phyloP scores from a whole-genome alignment of 2,329 filamentous ascomycete genomes.

The Aspergillus bombycis region DNA sequence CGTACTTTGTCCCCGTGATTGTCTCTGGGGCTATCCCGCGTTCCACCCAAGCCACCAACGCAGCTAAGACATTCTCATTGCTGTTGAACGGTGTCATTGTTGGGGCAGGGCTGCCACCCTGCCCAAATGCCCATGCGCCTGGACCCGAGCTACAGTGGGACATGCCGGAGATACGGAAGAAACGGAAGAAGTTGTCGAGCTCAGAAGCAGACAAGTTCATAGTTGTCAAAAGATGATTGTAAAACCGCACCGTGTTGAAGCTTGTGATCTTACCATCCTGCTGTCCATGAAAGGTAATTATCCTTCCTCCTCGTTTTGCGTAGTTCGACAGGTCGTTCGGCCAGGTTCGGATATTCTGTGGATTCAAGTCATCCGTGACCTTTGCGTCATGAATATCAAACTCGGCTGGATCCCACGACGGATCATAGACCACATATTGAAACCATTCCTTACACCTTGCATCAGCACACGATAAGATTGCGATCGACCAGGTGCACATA shows the following conservation, averaged over 20 bases:
- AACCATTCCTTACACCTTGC: slow-evolving; percentile 19
- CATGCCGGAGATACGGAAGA: slow-evolving; percentile 16
- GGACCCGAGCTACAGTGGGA: slow-evolving; percentile 9
- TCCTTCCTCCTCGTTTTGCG: slow-evolving; percentile 40
- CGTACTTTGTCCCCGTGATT: slow-evolving; percentile 10
- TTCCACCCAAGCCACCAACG: slow-evolving; percentile 16
- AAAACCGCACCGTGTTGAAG: slow-evolving; percentile 12
- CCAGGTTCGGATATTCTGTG: slow-evolving; percentile 29
- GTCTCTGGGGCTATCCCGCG: slow-evolving; percentile 8
- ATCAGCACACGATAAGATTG: not conserved
- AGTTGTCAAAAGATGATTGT: slow-evolving; percentile 3
- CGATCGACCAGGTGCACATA: not conserved
- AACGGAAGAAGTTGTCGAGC: slow-evolving; percentile 13
- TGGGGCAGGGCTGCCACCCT: slow-evolving; percentile 1
- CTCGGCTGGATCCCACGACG: slow-evolving; percentile 32
- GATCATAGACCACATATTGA: slow-evolving; percentile 28
- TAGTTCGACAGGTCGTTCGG: slow-evolving; percentile 46
- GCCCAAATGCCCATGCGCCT: slow-evolving; percentile 11
- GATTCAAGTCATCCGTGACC: slow-evolving; percentile 29
- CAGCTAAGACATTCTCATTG: slow-evolving; percentile 10
- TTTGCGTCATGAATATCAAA: slow-evolving; percentile 16
- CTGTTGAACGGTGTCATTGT: not conserved
- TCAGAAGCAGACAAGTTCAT: slow-evolving; percentile 4
- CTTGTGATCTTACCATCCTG: slow-evolving; percentile 18
- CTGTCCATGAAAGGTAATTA: slow-evolving; percentile 40